Conservation (phyloP, 2,329 filamentous ascomycete genomes). For the Claviceps sp. region DNA sequence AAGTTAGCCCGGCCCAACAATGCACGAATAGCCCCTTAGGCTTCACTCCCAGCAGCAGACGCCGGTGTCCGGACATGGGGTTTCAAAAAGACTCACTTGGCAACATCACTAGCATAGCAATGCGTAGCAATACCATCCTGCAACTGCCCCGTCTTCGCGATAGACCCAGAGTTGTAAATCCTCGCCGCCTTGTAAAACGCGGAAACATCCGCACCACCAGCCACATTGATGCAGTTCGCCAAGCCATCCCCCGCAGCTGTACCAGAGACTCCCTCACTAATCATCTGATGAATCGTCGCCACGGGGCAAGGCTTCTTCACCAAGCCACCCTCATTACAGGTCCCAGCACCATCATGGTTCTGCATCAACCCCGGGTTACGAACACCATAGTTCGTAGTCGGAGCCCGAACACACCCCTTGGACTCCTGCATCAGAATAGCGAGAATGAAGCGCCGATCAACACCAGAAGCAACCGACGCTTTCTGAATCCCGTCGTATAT, state of each 20-base stretch:
- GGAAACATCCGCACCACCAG: slow-evolving; percentile 9
- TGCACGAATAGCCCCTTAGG: neutral
- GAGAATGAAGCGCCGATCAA: slow-evolving; percentile 29
- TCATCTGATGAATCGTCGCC: slow-evolving; percentile 16
- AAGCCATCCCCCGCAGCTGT: slow-evolving; percentile 28
- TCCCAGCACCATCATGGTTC: slow-evolving; percentile 20
- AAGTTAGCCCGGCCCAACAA: neutral
- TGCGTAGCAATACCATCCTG: slow-evolving; percentile 28
- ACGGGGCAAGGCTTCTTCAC: slow-evolving; percentile 16
- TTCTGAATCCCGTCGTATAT: slow-evolving; percentile 21
- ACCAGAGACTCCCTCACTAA: slow-evolving; percentile 27
- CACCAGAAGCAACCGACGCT: slow-evolving; percentile 14
- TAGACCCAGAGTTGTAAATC: slow-evolving; percentile 35
- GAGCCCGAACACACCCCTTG: slow-evolving; percentile 27
- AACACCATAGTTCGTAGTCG: slow-evolving; percentile 26
- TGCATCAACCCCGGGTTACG: slow-evolving; percentile 30
- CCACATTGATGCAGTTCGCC: slow-evolving; percentile 21
- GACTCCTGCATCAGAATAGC: slow-evolving; percentile 32
- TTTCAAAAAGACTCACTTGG: slow-evolving; percentile 10
- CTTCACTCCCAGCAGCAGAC: neutral
- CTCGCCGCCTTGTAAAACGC: slow-evolving; percentile 32
- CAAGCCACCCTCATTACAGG: slow-evolving; percentile 17
- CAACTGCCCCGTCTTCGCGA: slow-evolving; percentile 22
- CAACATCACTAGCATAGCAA: slow-evolving; percentile 38
- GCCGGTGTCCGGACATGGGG: neutral